phyloP scores from a whole-genome alignment of 352 stramenopile species.

The Albugo candida region DNA sequence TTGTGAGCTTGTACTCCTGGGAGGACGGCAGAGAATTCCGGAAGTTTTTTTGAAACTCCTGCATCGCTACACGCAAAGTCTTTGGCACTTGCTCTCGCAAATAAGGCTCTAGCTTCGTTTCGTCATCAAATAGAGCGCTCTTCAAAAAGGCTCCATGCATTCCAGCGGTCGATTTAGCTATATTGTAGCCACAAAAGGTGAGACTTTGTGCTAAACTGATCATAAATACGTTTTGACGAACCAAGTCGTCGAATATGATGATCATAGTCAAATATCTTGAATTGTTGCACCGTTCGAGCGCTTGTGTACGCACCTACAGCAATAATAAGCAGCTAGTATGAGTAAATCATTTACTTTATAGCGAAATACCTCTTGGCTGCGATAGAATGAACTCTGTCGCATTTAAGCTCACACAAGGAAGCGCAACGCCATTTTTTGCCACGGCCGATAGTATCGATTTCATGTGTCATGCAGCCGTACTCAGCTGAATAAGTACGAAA shows the following conservation, averaged over 20 bases:
- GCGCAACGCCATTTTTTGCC: slow-evolving; percentile 51
- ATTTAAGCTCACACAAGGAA: slow-evolving; percentile 32
- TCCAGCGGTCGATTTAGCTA: slow-evolving; percentile 53
- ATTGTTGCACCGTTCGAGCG: slow-evolving; percentile 51
- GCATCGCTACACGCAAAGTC: slow-evolving; percentile 51
- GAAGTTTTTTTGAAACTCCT: slow-evolving; percentile 25
- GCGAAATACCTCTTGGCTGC: slow-evolving; percentile 18
- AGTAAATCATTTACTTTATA: not conserved
- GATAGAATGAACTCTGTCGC: slow-evolving; percentile 41
- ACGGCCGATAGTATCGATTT: slow-evolving; percentile 13
- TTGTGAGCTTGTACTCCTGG: slow-evolving; percentile 73
- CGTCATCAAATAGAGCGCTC: not conserved
- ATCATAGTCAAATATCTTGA: slow-evolving; percentile 61
- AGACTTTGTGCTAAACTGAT: too few relatives aligned
- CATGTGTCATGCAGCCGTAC: not conserved
- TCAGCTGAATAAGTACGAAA: too few relatives aligned
- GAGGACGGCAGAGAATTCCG: slow-evolving; percentile 10
- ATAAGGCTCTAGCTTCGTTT: not conserved
- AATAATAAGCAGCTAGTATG: not conserved
- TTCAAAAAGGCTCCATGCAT: slow-evolving; percentile 33
- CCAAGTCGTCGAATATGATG: slow-evolving; percentile 53
- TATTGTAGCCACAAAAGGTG: not conserved
- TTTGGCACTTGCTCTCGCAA: slow-evolving; percentile 7
- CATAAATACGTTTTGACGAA: slow-evolving; percentile 9
- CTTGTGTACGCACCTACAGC: slow-evolving; percentile 33